Evolutionary conservation across 2,329 filamentous ascomycete genomes (phyloP).

Genomic region (Dichotomopilus funicola): DNA sequence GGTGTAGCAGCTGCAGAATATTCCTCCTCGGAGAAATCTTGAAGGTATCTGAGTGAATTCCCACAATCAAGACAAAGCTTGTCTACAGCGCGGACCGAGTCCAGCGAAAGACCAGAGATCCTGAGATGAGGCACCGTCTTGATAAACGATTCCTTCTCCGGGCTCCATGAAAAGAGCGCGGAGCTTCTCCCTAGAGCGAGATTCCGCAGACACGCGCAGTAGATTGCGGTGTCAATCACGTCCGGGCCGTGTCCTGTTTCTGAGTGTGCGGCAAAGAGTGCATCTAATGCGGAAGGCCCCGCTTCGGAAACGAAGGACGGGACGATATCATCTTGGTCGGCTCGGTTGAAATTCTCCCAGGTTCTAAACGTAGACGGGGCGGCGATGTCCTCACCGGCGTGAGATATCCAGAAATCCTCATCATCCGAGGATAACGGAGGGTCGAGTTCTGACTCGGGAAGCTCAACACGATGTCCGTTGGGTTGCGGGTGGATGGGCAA

Average conservation of each 20-base stretch:
- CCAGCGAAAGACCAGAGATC: conserved; percentile 50
- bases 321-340: conserved; percentile 32
- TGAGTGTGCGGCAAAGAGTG: conserved; percentile 42
- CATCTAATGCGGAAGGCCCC: conserved; percentile 59
- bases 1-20: conserved; percentile 40
- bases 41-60: conserved; percentile 40
- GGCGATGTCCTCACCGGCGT: conserved; percentile 27
- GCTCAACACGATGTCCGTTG: neutral
- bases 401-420: conserved; percentile 44
- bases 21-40: conserved; percentile 40
- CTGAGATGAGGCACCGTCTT: conserved; percentile 41
- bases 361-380: conserved; percentile 46
- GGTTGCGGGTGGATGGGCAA: neutral
- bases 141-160: conserved; percentile 45
- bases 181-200: conserved; percentile 67
- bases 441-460: conserved; percentile 1
- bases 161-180: conserved; percentile 59
- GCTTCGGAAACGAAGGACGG: conserved; percentile 61
- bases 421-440: conserved; percentile 3
- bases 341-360: conserved; percentile 60
- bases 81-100: conserved; percentile 42
- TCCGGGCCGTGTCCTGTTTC: conserved; percentile 31
- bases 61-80: conserved; percentile 42
- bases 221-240: conserved; percentile 43
- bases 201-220: conserved; percentile 53